phyloP scores from a whole-genome alignment of 495 filamentous ascomycete species.

The Podospora australis region DNA sequence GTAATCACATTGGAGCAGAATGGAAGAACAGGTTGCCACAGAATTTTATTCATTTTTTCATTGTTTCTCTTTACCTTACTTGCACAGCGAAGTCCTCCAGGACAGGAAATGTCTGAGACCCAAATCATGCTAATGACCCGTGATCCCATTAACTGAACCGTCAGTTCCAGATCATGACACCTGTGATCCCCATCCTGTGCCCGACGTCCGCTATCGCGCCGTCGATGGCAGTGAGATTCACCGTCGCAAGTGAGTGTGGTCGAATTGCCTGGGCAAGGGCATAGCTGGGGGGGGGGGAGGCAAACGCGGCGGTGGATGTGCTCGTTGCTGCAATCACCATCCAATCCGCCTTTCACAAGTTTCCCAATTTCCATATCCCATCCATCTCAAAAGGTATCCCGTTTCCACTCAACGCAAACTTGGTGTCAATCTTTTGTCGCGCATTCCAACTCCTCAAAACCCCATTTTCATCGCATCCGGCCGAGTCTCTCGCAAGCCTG shows the following conservation, averaged over 20 bases:
- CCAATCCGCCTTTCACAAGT: background rate
- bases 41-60: background rate
- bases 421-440: background rate
- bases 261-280: background rate
- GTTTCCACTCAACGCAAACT: background rate
- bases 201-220: background rate
- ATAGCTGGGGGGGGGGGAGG: background rate
- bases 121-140: background rate
- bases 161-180: background rate
- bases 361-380: background rate
- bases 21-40: background rate
- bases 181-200: background rate
- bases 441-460: background rate
- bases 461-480: background rate
- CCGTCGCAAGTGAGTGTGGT: slow-evolving; percentile 3
- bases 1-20: too few relatives aligned
- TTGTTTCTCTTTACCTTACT: background rate
- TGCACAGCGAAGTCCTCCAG: background rate
- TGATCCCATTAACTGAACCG: background rate
- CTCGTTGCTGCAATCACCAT: background rate
- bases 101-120: background rate
- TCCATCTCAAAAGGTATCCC: background rate
- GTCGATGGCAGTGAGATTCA: background rate
- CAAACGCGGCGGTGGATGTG: background rate
- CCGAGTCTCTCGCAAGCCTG: background rate